These are phyloP conservation scores for Candida morakotiae DNA, from an alignment of 805 yeast genomes.

Conservation along the genomic window DNA sequence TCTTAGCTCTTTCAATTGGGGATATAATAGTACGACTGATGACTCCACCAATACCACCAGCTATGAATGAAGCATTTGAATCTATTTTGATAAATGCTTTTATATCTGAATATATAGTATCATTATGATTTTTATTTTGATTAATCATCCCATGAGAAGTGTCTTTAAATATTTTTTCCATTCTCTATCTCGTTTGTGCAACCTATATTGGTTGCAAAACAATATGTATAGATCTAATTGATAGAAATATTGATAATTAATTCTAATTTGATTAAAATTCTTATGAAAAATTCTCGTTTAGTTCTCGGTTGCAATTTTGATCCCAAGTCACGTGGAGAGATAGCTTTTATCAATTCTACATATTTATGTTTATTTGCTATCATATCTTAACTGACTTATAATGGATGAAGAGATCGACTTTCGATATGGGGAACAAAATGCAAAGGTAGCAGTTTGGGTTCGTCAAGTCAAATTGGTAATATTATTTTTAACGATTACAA, in stretches of 20 bases:
- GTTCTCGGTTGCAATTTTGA: no score
- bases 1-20: conserved; percentile 93
- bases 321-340: not conserved
- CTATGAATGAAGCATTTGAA: conserved; percentile 57
- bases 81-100: conserved; percentile 38
- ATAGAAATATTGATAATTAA: no score
- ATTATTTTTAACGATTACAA: no score
- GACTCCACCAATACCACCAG: conserved; percentile 79
- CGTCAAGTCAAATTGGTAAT: no score
- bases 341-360: not conserved
- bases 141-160: not conserved
- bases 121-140: not conserved
- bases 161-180: not conserved
- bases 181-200: not conserved
- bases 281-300: no score
- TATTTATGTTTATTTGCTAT: no score
- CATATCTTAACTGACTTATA: no score
- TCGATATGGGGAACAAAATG: no score
- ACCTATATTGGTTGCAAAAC: conserved; percentile 2
- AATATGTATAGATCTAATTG: no score
- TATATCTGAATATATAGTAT: conserved; percentile 4
- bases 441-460: no score
- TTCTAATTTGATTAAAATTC: no score
- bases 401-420: no score
- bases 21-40: conserved; percentile 87